Evolutionary conservation across 2,329 filamentous ascomycete genomes (phyloP).

Genomic region (Zymoseptoria passerinii): DNA sequence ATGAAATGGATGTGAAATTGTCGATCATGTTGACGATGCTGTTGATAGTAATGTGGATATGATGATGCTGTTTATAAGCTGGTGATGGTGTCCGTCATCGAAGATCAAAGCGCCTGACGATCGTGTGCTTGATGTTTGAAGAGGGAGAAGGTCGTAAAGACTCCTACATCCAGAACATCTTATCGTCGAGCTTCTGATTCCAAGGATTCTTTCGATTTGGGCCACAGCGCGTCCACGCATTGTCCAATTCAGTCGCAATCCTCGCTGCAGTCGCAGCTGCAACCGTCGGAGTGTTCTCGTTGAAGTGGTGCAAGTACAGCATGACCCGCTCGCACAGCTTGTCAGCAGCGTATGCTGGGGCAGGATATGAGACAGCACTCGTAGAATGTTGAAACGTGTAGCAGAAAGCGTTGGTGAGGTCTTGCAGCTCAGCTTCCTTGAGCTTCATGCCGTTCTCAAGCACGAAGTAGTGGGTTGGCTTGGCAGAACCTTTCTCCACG

Average conservation of each 20-base stretch:
- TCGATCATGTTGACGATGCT: not conserved
- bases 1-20: not conserved
- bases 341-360: slow-evolving; percentile 33
- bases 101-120: too few species aligned
- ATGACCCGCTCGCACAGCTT: slow-evolving; percentile 32
- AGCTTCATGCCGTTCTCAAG: slow-evolving; percentile 10
- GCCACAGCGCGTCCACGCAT: not conserved
- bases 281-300: not conserved
- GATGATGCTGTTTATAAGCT: too few species aligned
- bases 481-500: slow-evolving; percentile 8
- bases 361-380: slow-evolving; percentile 26
- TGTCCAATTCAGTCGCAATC: not conserved
- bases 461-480: slow-evolving; percentile 12
- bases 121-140: too few species aligned
- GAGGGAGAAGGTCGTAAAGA: not conserved
- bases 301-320: slow-evolving; percentile 18
- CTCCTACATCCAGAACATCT: not conserved
- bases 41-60: not conserved
- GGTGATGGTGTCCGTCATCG: too few species aligned
- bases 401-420: slow-evolving; percentile 24
- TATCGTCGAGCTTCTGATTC: not conserved
- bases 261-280: not conserved
- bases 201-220: not conserved
- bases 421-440: slow-evolving; percentile 10
- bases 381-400: slow-evolving; percentile 27